phyloP scores from a whole-genome alignment of 1,284 basidiomycete genomes.

The Apiotrichum montevideense region DNA sequence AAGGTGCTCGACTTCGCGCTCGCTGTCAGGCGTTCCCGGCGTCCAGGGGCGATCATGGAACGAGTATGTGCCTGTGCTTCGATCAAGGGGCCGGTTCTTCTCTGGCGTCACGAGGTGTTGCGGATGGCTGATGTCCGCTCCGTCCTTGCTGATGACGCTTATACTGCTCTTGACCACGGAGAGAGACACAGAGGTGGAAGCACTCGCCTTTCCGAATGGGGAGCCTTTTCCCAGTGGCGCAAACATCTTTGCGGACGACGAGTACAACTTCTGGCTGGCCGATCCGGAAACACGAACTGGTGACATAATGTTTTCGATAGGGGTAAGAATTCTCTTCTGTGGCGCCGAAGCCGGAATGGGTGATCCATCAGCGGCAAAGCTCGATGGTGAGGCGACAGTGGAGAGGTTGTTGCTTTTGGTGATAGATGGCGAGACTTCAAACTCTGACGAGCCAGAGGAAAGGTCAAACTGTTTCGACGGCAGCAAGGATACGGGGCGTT shows the following conservation, averaged over 20 bases:
- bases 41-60: background rate
- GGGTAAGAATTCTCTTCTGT: background rate
- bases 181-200: background rate
- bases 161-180: background rate
- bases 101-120: background rate
- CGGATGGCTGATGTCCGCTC: background rate
- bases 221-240: background rate
- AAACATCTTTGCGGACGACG: background rate
- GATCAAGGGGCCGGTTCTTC: background rate
- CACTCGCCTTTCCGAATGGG: background rate
- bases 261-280: background rate
- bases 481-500: background rate
- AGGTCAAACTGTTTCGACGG: background rate
- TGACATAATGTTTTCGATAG: background rate
- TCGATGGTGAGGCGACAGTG: background rate
- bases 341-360: background rate
- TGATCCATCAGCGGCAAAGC: background rate
- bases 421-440: background rate
- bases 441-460: background rate
- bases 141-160: background rate
- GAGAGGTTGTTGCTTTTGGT: background rate
- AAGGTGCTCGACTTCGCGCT: background rate
- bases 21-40: conserved; percentile 1
- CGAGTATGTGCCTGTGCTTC: background rate
- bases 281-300: background rate